phyloP scores from a whole-genome alignment of 371 early-diverging fungal species.

The Mortierella sp. region DNA sequence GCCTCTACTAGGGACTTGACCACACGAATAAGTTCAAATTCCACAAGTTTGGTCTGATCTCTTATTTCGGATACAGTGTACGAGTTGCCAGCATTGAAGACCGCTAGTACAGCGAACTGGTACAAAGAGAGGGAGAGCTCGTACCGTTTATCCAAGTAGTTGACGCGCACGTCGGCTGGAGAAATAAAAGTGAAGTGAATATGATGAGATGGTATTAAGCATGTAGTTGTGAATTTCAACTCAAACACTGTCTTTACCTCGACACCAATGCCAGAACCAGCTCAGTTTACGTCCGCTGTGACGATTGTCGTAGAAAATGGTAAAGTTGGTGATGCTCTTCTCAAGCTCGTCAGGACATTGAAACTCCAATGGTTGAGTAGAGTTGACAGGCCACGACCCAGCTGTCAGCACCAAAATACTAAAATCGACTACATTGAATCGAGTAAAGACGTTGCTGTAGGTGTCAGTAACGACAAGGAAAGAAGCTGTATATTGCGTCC shows the following conservation, averaged over 20 bases:
- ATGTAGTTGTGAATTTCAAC: neutral
- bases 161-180: constrained; percentile 81
- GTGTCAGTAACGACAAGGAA: neutral
- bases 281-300: constrained; percentile 87
- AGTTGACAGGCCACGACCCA: constrained; percentile 91
- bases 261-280: constrained; percentile 90
- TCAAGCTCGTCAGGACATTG: constrained; percentile 83
- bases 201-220: no score
- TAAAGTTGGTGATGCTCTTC: constrained; percentile 77
- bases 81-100: constrained; percentile 72
- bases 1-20: constrained; percentile 71
- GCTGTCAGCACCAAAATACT: constrained; percentile 84
- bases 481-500: neutral
- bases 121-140: constrained; percentile 86
- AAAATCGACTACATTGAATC: constrained; percentile 70
- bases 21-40: constrained; percentile 65
- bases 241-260: constrained; percentile 64
- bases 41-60: constrained; percentile 63
- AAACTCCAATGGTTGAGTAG: constrained; percentile 68
- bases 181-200: neutral
- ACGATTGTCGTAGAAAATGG: constrained; percentile 77
- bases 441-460: neutral
- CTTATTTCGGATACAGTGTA: constrained; percentile 67
- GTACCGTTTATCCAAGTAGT: constrained; percentile 80
- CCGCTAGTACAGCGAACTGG: constrained; percentile 79